phyloP scores from a whole-genome alignment of 2,329 filamentous ascomycete genomes.

The Xylaria sp. region DNA sequence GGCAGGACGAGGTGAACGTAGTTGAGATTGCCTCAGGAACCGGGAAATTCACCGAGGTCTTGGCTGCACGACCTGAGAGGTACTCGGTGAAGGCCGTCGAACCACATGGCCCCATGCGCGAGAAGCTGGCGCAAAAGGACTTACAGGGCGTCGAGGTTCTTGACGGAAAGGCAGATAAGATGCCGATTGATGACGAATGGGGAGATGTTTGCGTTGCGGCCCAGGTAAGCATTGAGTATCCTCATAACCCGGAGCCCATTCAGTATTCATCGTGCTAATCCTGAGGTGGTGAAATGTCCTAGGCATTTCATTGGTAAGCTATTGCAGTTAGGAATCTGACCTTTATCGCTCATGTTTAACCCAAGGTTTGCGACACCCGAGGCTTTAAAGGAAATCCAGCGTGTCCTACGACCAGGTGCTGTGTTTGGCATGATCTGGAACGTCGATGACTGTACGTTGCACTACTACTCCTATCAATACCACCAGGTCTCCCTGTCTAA shows the following conservation, averaged over 20 bases:
- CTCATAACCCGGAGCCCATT: background rate
- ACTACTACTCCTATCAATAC: background rate
- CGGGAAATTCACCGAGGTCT: conserved; percentile 74
- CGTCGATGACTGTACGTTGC: conserved; percentile 71
- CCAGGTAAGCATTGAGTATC: conserved; percentile 61
- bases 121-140: conserved; percentile 67
- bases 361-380: conserved; percentile 76
- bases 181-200: conserved; percentile 67
- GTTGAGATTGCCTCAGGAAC: conserved; percentile 76
- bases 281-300: conserved; percentile 30
- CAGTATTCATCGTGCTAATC: conserved; percentile 7
- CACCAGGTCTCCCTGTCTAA: conserved; percentile 18
- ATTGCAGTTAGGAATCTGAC: background rate
- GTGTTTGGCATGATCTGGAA: conserved; percentile 79
- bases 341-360: conserved; percentile 18
- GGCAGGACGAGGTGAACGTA: conserved; percentile 59
- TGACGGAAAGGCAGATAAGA: conserved; percentile 67
- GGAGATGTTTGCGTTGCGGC: conserved; percentile 74
- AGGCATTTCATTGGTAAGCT: conserved; percentile 65
- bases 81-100: conserved; percentile 72
- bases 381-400: conserved; percentile 73
- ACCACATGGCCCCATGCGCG: conserved; percentile 74
- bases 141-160: conserved; percentile 65
- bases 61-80: conserved; percentile 67
- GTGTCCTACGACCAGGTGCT: conserved; percentile 70